Conservation (phyloP, 768 basidiomycete genomes). For the Trametes sanguinea region DNA sequence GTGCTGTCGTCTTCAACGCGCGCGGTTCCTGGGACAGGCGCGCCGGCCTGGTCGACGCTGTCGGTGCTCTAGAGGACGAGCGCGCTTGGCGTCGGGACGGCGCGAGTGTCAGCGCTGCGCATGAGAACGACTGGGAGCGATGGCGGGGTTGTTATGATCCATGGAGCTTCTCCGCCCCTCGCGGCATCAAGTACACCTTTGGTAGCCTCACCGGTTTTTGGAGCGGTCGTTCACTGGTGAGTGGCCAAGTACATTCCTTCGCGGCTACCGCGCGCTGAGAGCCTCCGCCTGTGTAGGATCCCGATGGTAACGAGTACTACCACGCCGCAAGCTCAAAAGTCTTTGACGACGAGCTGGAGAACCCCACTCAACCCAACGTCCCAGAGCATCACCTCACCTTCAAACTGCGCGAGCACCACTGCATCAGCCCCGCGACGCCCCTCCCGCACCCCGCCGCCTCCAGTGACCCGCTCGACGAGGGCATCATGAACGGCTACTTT, state of each 20-base stretch:
- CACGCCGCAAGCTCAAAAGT: slow-evolving; percentile 28
- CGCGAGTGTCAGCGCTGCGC: slow-evolving; percentile 39
- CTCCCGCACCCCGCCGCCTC: slow-evolving; percentile 20
- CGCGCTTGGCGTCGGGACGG: slow-evolving; percentile 25
- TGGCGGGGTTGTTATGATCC: slow-evolving; percentile 48
- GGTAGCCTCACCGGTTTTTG: slow-evolving; percentile 59
- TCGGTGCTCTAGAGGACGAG: slow-evolving; percentile 27
- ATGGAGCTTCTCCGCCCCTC: slow-evolving; percentile 29
- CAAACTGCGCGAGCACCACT: slow-evolving; percentile 57
- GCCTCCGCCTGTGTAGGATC: slow-evolving; percentile 3
- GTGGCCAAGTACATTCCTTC: slow-evolving; percentile 30
- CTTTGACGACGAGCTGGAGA: slow-evolving; percentile 25
- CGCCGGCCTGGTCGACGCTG: slow-evolving; percentile 29
- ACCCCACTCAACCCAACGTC: slow-evolving; percentile 31
- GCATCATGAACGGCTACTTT: slow-evolving; percentile 46
- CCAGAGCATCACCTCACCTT: slow-evolving; percentile 54
- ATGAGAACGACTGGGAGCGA: slow-evolving; percentile 63
- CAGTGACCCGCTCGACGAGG: slow-evolving; percentile 35
- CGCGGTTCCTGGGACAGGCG: not conserved
- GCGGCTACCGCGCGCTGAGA: too few species aligned
- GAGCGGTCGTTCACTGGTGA: slow-evolving; percentile 63
- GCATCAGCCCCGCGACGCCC: slow-evolving; percentile 43
- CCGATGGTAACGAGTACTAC: slow-evolving; percentile 29
- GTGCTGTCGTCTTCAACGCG: slow-evolving; percentile 33
- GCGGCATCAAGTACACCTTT: slow-evolving; percentile 43